Evolutionary conservation across 2,329 filamentous ascomycete genomes (phyloP).

Genomic region (Ciborinia camelliae): DNA sequence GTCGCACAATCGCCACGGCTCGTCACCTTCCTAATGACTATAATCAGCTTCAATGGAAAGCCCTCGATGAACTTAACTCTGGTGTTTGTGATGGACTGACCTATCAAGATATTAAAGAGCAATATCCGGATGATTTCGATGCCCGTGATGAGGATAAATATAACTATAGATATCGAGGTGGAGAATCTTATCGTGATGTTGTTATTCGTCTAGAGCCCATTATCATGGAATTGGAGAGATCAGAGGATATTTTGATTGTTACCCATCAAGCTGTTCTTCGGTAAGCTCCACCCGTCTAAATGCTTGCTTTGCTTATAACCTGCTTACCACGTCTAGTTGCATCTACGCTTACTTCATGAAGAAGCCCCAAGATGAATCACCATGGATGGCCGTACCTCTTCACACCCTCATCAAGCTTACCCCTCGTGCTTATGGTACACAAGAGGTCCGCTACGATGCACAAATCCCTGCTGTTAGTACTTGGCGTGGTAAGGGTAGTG

Average conservation of each 20-base stretch:
- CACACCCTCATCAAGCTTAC: conserved; percentile 97
- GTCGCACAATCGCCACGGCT: conserved; percentile 87
- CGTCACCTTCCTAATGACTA: conserved; percentile 76
- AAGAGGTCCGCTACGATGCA: conserved; percentile 82
- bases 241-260: conserved; percentile 95
- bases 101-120: conserved; percentile 78
- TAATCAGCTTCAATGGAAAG: conserved; percentile 98
- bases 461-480: conserved; percentile 96
- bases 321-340: conserved; percentile 48
- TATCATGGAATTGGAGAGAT: conserved; percentile 97
- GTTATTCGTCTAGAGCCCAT: conserved; percentile 97
- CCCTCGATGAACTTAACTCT: conserved; percentile 92
- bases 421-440: conserved; percentile 87
- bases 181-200: conserved; percentile 92
- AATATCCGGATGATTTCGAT: conserved; percentile 90
- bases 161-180: conserved; percentile 97
- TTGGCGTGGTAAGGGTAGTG: conserved; percentile 90
- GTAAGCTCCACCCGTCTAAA: not conserved
- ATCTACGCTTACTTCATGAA: conserved; percentile 99
- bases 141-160: conserved; percentile 98
- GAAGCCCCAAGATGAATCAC: conserved; percentile 84
- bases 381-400: conserved; percentile 97
- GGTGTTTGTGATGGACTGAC: conserved; percentile 96
- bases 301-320: not conserved
- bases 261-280: conserved; percentile 92